Percentiles rank a stretch among this genome's conserved stretches.
phyloP scores from a whole-genome alignment of 2,329 filamentous ascomycete species.

The Nemania serpens region DNA sequence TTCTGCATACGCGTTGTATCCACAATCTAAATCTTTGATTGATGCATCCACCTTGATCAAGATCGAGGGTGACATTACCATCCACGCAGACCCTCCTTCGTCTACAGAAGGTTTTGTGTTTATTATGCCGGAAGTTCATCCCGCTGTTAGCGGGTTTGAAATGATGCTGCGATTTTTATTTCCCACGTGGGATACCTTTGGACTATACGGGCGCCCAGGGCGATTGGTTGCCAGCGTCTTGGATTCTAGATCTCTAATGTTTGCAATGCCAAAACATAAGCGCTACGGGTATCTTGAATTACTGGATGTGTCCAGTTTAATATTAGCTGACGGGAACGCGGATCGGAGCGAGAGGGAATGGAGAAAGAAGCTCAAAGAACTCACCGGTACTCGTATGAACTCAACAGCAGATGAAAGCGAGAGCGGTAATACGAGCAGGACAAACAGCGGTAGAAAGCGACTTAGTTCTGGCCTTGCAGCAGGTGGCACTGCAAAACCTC shows the following conservation, averaged over 20 bases:
- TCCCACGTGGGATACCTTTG: conserved; percentile 91
- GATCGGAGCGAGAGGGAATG: conserved; percentile 87
- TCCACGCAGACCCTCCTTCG: conserved; percentile 78
- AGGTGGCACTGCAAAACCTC: conserved; percentile 45
- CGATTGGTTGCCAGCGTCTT: conserved; percentile 85
- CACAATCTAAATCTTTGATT: conserved; percentile 89
- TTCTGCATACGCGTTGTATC: conserved; percentile 93
- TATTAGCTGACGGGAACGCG: conserved; percentile 76
- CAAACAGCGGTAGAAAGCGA: conserved; percentile 63
- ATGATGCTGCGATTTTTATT: conserved; percentile 93
- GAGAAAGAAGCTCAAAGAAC: conserved; percentile 85
- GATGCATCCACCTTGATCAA: conserved; percentile 94
- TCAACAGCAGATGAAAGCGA: conserved; percentile 59
- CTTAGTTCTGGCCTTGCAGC: conserved; percentile 55
- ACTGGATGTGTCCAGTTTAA: conserved; percentile 79
- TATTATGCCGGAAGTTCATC: conserved; percentile 92
- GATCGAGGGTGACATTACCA: conserved; percentile 86
- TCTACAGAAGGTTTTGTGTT: conserved; percentile 94
- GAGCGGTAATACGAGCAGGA: conserved; percentile 50
- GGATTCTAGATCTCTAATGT: conserved; percentile 92
- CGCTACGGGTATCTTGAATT: conserved; percentile 91
- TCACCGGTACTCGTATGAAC: conserved; percentile 80
- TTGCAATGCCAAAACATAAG: conserved; percentile 89
- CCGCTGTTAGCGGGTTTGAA: conserved; percentile 92
- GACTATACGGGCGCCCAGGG: conserved; percentile 85